A percentile compares a stretch with the other conserved stretches of the same genome.
Evolutionary conservation across 352 stramenopile species (phyloP).

Genomic region (Phytophthora citricola): DNA sequence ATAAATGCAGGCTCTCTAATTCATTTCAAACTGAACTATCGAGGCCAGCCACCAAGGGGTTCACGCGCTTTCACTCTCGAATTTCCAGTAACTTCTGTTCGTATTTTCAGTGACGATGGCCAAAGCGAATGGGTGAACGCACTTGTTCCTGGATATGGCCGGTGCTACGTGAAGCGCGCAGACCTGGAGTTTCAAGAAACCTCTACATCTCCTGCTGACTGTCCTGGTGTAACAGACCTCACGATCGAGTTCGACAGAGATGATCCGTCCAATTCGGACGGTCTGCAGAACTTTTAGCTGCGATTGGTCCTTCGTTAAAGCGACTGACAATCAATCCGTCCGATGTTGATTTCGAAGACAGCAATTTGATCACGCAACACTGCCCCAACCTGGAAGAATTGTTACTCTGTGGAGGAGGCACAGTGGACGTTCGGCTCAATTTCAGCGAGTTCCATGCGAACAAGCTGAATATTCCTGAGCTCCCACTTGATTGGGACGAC

Average conservation of each 20-base stretch:
- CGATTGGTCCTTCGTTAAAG: conserved; percentile 10
- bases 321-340: no score
- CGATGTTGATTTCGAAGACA: not conserved
- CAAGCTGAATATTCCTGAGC: conserved; percentile 10
- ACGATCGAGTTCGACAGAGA: conserved; percentile 8
- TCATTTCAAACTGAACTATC: not conserved
- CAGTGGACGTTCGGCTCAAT: conserved; percentile 12
- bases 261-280: not conserved
- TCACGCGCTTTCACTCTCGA: not conserved
- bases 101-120: conserved; percentile 13
- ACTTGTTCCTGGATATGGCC: conserved; percentile 13
- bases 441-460: conserved; percentile 21
- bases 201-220: not conserved
- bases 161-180: not conserved
- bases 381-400: conserved; percentile 23
- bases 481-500: conserved; percentile 8
- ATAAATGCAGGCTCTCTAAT: not conserved
- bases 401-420: conserved; percentile 5
- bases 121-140: conserved; percentile 8
- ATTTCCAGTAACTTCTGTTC: not conserved
- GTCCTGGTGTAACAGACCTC: conserved; percentile 5
- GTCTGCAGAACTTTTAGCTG: conserved; percentile 4
- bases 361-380: conserved; percentile 4
- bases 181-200: conserved; percentile 5
- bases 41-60: not conserved